Percentiles rank a stretch among this genome's conserved stretches.
phyloP scores from a whole-genome alignment of 2,329 filamentous ascomycete genomes.

The Berkeleyomyces basicola region DNA sequence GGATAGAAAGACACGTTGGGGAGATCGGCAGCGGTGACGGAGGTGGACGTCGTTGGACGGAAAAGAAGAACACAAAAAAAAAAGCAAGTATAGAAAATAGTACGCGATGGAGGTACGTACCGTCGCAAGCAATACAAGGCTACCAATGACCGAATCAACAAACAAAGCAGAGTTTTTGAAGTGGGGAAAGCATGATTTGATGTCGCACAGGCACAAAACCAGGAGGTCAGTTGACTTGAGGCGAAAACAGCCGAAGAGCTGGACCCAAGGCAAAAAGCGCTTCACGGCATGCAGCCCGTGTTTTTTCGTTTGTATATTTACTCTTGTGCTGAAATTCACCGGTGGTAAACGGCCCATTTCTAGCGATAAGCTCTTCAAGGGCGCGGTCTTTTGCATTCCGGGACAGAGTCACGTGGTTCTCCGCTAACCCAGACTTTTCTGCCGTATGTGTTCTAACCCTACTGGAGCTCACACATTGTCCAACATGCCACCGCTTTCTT shows the following conservation, averaged over 20 bases:
- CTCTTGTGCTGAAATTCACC: no score
- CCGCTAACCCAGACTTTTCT: no score
- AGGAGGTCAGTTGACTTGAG: neutral
- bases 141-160: neutral
- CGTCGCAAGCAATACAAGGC: neutral
- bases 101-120: neutral
- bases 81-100: neutral
- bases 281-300: no score
- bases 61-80: neutral
- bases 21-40: neutral
- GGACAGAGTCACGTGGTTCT: no score
- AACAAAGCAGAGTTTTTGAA: neutral
- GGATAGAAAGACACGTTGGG: slow-evolving; percentile 6
- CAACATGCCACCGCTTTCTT: no score
- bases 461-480: no score
- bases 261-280: no score
- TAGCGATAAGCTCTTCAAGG: no score
- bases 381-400: no score
- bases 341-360: no score
- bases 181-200: neutral
- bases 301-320: no score
- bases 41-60: neutral
- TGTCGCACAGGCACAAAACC: neutral
- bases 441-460: no score
- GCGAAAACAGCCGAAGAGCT: neutral